phyloP scores from a whole-genome alignment of 495 filamentous ascomycete genomes.

The Penicillium ochrochloron region DNA sequence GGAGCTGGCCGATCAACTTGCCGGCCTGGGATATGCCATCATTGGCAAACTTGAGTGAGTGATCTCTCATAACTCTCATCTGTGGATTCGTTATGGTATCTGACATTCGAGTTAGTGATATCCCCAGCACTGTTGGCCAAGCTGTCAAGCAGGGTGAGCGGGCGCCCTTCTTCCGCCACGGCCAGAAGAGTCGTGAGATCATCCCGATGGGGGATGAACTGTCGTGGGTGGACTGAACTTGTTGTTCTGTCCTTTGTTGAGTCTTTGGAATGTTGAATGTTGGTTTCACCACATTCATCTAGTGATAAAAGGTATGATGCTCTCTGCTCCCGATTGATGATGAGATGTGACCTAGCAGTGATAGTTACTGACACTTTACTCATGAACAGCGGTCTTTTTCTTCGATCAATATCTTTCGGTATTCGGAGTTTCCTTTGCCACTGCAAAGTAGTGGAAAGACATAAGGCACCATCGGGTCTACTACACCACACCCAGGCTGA shows the following conservation, averaged over 20 bases:
- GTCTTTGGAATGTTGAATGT: not conserved
- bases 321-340: not conserved
- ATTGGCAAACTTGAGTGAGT: constrained; percentile 67
- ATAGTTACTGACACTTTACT: not conserved
- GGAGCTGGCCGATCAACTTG: constrained; percentile 78
- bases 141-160: constrained; percentile 15
- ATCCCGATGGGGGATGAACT: constrained; percentile 8
- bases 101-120: constrained; percentile 38
- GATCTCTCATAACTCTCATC: not conserved
- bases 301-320: not conserved
- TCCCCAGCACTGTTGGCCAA: constrained; percentile 46
- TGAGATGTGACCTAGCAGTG: not conserved
- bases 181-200: not conserved
- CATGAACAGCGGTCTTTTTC: not conserved
- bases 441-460: not conserved
- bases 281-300: not conserved
- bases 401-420: not conserved
- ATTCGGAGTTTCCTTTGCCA: not conserved
- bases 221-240: constrained; percentile 2
- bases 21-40: constrained; percentile 69
- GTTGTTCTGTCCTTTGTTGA: not conserved
- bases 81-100: constrained; percentile 1
- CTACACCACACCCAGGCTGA: not conserved
- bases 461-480: not conserved
- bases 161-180: constrained; percentile 1